Evolutionary conservation across 1,139 yeast genomes (phyloP), one percentile per base, ranked within the genome.

Genomic region (Kodamaea derodonti): DNA sequence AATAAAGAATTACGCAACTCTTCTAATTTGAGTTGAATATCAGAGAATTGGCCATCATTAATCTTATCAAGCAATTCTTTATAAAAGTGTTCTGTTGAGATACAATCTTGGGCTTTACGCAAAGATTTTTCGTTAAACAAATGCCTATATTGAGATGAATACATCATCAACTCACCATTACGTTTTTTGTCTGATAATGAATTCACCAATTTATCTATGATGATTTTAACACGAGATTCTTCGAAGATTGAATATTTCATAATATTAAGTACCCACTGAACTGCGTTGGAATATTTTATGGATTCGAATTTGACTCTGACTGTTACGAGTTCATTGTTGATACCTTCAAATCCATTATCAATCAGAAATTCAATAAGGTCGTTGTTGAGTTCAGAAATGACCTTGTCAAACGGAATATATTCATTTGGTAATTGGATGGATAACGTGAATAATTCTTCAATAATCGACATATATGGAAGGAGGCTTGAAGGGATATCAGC

Each of bases 161-260:
- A 63, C 62, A 87, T 63, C 78, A 90, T 81, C 3, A 72, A 58
- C 32, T 77, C 77, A 15, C 95, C 97, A 47, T 77, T 78, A 53
- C 98, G 78, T 57, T 88, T 90, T 29, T 72, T 65, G 37, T 87
- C 95, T 0, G 95, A 83, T 30, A 92, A 60, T 0, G 85, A 72
- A 48, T 84, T 85, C 40, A 88, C 61, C 32, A 83, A 68, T 50
- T 85, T 86, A 43, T 88, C 95, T 31, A 90, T 55, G 17, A 83
- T 69, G 17, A 86, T 78, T 43, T 71, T 72, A 15, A 88, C 73
- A 53, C 97, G 72, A 13, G 76, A 71, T 41, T 76, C 78, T 39
- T 90, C 95, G 54, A 86, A 86, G 4, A 77, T 71, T 14, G 84
- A 72, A 47, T 74, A 69, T 54, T 75, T 78, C 49, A 88, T 61